A percentile compares a stretch with the other conserved stretches of the same genome.
These are phyloP conservation scores for Rhodotorula babjevae DNA, from an alignment of 768 basidiomycete species.

Conservation along the genomic window DNA sequence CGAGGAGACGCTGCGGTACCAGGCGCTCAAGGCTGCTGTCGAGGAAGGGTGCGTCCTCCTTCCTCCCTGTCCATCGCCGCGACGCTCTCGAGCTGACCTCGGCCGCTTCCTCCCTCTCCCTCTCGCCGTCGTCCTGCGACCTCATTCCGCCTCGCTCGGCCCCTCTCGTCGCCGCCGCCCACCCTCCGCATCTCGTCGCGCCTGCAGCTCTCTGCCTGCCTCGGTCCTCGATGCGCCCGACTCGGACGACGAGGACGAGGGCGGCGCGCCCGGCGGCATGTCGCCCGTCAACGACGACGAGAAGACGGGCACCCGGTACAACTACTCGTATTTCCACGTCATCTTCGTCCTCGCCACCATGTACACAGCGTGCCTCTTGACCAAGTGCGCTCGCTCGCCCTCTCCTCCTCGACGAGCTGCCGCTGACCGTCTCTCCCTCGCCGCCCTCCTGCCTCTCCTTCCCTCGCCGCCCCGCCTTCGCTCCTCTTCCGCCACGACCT, in stretches of 20 bases:
- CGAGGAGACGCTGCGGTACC: conserved; percentile 51
- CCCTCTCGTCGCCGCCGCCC: not conserved
- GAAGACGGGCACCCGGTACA: conserved; percentile 86
- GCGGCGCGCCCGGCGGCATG: conserved; percentile 56
- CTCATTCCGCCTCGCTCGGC: not conserved
- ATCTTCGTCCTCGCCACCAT: conserved; percentile 93
- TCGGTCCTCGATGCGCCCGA: conserved; percentile 70
- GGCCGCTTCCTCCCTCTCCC: not conserved
- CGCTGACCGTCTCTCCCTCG: no score
- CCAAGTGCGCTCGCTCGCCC: conserved; percentile 63
- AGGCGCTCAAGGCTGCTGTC: conserved; percentile 89
- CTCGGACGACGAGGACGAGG: conserved; percentile 58
- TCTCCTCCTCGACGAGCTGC: no score
- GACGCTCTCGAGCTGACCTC: not conserved
- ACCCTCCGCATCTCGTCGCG: not conserved
- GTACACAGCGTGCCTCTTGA: conserved; percentile 96
- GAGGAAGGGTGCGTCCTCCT: conserved; percentile 70
- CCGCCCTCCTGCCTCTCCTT: not conserved
- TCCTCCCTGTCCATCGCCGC: not conserved
- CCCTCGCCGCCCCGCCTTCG: not conserved
- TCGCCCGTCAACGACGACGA: conserved; percentile 68
- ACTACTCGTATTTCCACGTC: conserved; percentile 98
- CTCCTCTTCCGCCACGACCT: no score
- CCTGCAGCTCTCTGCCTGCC: conserved; percentile 76
- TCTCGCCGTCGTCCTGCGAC: no score